Conservation (phyloP, 768 basidiomycete genomes). For the Amanita polypyramis region DNA sequence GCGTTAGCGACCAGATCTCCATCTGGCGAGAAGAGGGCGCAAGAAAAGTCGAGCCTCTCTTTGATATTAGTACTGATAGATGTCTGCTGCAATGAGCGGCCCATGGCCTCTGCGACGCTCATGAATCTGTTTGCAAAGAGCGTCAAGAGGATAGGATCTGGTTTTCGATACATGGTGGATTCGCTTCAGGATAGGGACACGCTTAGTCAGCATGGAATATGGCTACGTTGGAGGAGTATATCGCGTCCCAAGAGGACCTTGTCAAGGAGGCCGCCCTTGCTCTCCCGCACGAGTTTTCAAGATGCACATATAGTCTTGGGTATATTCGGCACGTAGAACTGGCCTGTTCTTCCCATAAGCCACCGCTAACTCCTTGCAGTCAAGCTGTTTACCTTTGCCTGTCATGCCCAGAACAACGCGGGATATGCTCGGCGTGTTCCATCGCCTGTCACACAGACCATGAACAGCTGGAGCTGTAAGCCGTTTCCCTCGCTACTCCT, state of each 20-base stretch:
- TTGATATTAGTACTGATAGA: conserved; percentile 94
- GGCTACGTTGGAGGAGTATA: conserved; percentile 32
- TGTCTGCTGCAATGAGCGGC: conserved; percentile 80
- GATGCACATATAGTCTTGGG: conserved; percentile 54
- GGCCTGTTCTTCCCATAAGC: not conserved
- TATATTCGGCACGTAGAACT: conserved; percentile 33
- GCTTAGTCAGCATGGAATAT: conserved; percentile 2
- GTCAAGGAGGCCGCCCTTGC: conserved; percentile 44
- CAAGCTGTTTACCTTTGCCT: conserved; percentile 80
- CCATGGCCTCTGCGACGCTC: conserved; percentile 97
- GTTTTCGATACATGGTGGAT: conserved; percentile 20
- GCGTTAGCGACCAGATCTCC: conserved; percentile 94
- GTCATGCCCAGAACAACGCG: conserved; percentile 57
- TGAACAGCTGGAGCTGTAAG: conserved; percentile 72
- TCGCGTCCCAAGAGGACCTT: conserved; percentile 38
- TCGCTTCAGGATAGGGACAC: no score
- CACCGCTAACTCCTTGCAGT: conserved; percentile 19
- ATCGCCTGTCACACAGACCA: conserved; percentile 82
- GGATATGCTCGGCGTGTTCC: conserved; percentile 77
- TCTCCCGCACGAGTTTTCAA: conserved; percentile 53
- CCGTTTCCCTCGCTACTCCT: conserved; percentile 1
- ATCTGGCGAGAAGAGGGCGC: conserved; percentile 90
- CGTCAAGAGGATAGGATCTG: conserved; percentile 82
- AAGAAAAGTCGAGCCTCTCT: conserved; percentile 90
- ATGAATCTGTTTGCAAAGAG: conserved; percentile 96